Base-by-base conservation (phyloP, 179 eudicot species). In the Vitellaria paradoxa region DNA sequence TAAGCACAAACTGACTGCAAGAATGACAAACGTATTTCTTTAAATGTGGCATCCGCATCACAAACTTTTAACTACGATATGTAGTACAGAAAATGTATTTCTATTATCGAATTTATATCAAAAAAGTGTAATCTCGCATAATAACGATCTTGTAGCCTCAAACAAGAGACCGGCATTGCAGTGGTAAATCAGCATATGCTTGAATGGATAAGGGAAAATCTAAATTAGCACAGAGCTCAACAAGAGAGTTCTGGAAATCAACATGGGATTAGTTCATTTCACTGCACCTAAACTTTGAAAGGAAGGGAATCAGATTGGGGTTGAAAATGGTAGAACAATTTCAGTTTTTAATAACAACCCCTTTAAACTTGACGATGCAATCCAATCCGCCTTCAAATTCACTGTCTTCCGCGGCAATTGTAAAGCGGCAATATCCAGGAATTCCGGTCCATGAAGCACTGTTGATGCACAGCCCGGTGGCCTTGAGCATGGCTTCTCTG, bases 361-460 rank as follows among this genome's bases (percentile, higher is more conserved):
- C 82, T 60, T 86, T 87, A 82, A 95, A 90, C 59, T 88, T 89
- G 21, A 75, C 26, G 15, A 93, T 90, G 85, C 92, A 81, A 72
- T 81, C 86, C 77, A 96, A 84, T 47, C 96, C 98, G 42, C 83
- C 86, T 79, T 92, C 88, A 55, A 96, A 96, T 76, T 93, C 96
- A 49, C 77, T 72, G 20, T 93, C 97, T 79, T 92, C 94, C 75
- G 89, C 78, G 65, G 98, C 97, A 24, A 90, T 81, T 14, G 99
- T 92, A 84, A 96, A 93, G 30, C 99, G 91, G 70, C 97, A 92
- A 75, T 90, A 96, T 46, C 91, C 96, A 14, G 99, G 92, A 74
- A 91, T 88, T 68, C 97, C 99, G 2, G 98, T 93, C 99, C 99
- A 96, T 7, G 86, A 79, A 42, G 89, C 85, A 37, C 98, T 89